A percentile compares a stretch with the other conserved stretches of the same genome.
Conservation (phyloP, 768 basidiomycete species). For the Suillus paluster region DNA sequence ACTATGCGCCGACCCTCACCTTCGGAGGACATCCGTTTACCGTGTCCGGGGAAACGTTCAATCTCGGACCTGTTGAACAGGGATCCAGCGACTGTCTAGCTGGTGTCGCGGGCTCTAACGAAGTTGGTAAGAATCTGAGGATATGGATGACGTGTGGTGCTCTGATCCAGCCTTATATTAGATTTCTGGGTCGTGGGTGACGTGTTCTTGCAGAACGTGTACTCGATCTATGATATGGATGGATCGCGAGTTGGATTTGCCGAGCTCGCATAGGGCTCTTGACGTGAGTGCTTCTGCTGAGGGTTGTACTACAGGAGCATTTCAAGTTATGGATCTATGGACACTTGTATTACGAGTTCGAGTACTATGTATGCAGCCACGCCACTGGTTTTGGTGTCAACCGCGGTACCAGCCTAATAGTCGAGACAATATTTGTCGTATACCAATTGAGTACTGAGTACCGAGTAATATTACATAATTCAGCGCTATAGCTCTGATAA, state of each 20-base stretch:
- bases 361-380: not conserved
- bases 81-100: constrained; percentile 42
- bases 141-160: not conserved
- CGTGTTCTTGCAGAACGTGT: constrained; percentile 39
- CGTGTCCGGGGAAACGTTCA: constrained; percentile 42
- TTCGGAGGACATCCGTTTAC: constrained; percentile 44
- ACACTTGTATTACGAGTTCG: not conserved
- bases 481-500: no score
- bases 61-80: constrained; percentile 41
- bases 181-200: constrained; percentile 40
- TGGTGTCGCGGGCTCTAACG: constrained; percentile 35
- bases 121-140: constrained; percentile 11
- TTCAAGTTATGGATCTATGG: not conserved
- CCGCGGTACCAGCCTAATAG: no score
- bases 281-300: not conserved
- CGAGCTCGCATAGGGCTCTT: constrained; percentile 23
- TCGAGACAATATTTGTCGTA: no score
- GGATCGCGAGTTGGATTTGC: constrained; percentile 48
- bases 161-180: constrained; percentile 12
- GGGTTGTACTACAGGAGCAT: not conserved
- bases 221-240: constrained; percentile 34
- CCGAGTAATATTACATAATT: no score
- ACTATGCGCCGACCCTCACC: constrained; percentile 36
- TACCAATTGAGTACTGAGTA: no score
- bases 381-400: not conserved